phyloP scores from a whole-genome alignment of 148 eudicot genomes.

The Chenopodium album region DNA sequence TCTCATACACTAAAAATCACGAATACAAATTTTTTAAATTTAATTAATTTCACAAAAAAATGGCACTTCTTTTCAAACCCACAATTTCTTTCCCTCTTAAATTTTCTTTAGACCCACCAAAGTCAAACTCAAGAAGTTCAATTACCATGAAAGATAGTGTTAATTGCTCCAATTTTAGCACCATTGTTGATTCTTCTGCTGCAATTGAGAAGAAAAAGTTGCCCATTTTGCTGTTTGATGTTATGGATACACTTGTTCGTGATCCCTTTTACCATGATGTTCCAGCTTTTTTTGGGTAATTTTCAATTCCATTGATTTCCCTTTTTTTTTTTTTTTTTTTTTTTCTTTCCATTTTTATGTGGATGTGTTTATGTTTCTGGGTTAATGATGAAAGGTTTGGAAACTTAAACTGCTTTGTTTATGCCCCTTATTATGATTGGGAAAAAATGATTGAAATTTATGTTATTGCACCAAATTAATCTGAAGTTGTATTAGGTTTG shows the following conservation, averaged over 20 bases:
- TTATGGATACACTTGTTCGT: constrained; percentile 89
- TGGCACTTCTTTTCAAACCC: constrained; percentile 31
- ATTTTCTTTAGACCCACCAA: constrained; percentile 4
- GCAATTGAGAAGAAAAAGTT: constrained; percentile 39
- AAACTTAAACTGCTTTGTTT: neutral
- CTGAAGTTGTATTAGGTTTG: neutral
- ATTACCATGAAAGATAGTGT: constrained; percentile 5
- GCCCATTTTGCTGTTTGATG: constrained; percentile 78
- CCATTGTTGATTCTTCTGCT: neutral
- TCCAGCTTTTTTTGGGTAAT: constrained; percentile 72
- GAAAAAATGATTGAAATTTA: neutral
- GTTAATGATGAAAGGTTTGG: neutral
- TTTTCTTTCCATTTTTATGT: neutral
- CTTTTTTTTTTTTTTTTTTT: neutral
- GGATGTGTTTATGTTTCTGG: neutral
- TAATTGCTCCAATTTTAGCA: neutral
- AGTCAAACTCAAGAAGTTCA: constrained; percentile 19
- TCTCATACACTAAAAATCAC: neutral
- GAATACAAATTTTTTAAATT: neutral
- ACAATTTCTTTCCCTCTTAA: constrained; percentile 14
- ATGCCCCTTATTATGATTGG: neutral
- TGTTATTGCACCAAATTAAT: neutral
- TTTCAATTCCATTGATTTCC: neutral
- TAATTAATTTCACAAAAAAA: neutral
- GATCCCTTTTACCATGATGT: constrained; percentile 82